Conservation (phyloP, 1,139 yeast genomes). For the Meyerozyma sp. region DNA sequence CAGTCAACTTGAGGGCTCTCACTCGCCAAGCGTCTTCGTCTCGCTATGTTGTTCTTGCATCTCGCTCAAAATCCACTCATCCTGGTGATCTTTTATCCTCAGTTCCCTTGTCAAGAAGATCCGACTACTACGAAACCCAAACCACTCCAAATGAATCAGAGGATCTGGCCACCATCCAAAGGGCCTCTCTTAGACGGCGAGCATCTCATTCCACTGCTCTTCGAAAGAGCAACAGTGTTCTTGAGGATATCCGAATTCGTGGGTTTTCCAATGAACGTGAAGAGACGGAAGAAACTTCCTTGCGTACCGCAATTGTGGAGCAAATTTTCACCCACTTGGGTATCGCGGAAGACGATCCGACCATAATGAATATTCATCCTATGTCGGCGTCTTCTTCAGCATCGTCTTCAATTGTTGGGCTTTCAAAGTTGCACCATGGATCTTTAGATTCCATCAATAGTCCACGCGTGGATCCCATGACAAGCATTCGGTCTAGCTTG, state of each 20-base stretch:
- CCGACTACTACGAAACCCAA: constrained; percentile 19
- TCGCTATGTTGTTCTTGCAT: constrained; percentile 60
- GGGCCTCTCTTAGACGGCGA: neutral
- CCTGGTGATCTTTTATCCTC: constrained; percentile 86
- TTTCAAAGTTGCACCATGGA: constrained; percentile 15
- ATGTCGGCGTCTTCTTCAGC: constrained; percentile 14
- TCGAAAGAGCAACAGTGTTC: neutral
- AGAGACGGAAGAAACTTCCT: constrained; percentile 70
- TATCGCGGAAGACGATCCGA: constrained; percentile 35
- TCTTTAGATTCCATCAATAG: neutral
- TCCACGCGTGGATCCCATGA: neutral
- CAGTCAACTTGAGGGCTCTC: constrained; percentile 1
- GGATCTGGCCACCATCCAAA: neutral
- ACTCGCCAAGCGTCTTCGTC: constrained; percentile 26
- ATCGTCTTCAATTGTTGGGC: constrained; percentile 25
- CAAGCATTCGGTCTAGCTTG: neutral
- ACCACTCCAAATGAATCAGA: constrained; percentile 5
- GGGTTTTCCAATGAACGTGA: constrained; percentile 55
- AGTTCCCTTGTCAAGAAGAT: constrained; percentile 65
- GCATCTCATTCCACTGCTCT: neutral
- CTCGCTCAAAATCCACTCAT: constrained; percentile 52
- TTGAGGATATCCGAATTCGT: constrained; percentile 27
- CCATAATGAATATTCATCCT: constrained; percentile 6
- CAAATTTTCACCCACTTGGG: constrained; percentile 73
- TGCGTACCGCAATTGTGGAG: constrained; percentile 69